phyloP scores from a whole-genome alignment of 2,329 filamentous ascomycete species.

The Penicillium concentricum region DNA sequence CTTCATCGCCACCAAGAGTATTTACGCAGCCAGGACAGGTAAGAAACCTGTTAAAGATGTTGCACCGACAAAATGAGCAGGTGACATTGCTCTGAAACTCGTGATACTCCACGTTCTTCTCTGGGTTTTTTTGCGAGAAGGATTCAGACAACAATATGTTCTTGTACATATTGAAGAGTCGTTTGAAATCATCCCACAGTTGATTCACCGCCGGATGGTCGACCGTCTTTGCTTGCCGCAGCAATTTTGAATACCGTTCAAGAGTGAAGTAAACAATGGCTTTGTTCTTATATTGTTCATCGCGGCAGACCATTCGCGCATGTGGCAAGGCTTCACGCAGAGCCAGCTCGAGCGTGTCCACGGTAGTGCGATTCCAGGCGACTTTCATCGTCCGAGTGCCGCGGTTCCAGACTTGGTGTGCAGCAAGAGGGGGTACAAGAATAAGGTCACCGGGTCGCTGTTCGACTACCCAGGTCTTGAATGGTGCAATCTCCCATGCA shows the following conservation, averaged over 20 bases:
- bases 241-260: slow-evolving; percentile 66
- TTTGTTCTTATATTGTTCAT: slow-evolving; percentile 99
- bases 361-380: slow-evolving; percentile 94
- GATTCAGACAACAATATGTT: slow-evolving; percentile 80
- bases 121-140: slow-evolving; percentile 63
- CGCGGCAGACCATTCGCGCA: slow-evolving; percentile 85
- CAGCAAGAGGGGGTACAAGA: slow-evolving; percentile 84
- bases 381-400: slow-evolving; percentile 96
- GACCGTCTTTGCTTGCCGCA: slow-evolving; percentile 54
- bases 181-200: slow-evolving; percentile 78
- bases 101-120: slow-evolving; percentile 71
- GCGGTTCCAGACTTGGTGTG: slow-evolving; percentile 97
- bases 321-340: slow-evolving; percentile 84
- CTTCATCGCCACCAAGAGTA: slow-evolving; percentile 64
- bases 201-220: slow-evolving; percentile 60
- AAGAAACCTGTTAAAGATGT: slow-evolving; percentile 95
- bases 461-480: slow-evolving; percentile 88
- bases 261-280: slow-evolving; percentile 89
- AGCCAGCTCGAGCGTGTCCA: slow-evolving; percentile 84
- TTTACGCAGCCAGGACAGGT: slow-evolving; percentile 84
- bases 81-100: slow-evolving; percentile 88
- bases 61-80: slow-evolving; percentile 91
- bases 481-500: slow-evolving; percentile 92
- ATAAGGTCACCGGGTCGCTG: slow-evolving; percentile 91
- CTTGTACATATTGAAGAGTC: slow-evolving; percentile 74